Evolutionary conservation across 257 asterid species (phyloP), one percentile per base, ranked within the genome.

Genomic region (Jacaranda mimosifolia): DNA sequence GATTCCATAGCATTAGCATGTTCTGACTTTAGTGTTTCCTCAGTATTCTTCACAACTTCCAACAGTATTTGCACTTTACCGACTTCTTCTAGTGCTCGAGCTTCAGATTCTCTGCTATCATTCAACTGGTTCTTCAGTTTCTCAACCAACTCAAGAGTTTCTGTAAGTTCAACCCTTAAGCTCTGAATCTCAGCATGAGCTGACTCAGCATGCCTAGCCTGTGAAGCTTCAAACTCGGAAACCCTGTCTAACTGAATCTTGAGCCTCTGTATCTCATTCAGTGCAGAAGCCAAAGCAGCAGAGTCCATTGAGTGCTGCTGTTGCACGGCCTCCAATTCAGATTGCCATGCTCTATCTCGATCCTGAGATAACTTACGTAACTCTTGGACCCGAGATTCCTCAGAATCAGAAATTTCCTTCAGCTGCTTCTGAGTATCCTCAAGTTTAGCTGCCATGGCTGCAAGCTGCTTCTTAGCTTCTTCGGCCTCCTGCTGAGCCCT

Each of bases 241-340:
- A 82, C 75, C 64, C 83, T 72, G 65, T 86, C 91, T 7, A 95
- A 79, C 80, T 91, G 97, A 68, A 63, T 15, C 80, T 88, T 93
- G 72, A 96, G 97, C 85, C 86, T 84, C 82, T 88, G 97, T 39
- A 90, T 85, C 85, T 95, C 99, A 73, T 81, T 86, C 82, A 87
- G 77, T 35, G 97, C 91, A 72, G 94, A 85, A 70, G 93, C 83
- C 70, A 91, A 81, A 17, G 99, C 92, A 55, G 89, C 74, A 9
- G 93, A 85, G 80, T 96, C 98, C 85, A 90, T 79, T 12, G 87
- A 77, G 63, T 89, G 97, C 89, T 96, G 98, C 85, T 89, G 88
- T 80, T 84, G 92, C 40, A 90, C 80, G 53, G 96, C 92, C 70
- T 90, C 96, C 56, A 96, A 91, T 68, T 96, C 97, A 3, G 94